A percentile compares a stretch with the other conserved stretches of the same genome.
phyloP scores from a whole-genome alignment of 2,329 filamentous ascomycete species.

The Alternaria longipes region DNA sequence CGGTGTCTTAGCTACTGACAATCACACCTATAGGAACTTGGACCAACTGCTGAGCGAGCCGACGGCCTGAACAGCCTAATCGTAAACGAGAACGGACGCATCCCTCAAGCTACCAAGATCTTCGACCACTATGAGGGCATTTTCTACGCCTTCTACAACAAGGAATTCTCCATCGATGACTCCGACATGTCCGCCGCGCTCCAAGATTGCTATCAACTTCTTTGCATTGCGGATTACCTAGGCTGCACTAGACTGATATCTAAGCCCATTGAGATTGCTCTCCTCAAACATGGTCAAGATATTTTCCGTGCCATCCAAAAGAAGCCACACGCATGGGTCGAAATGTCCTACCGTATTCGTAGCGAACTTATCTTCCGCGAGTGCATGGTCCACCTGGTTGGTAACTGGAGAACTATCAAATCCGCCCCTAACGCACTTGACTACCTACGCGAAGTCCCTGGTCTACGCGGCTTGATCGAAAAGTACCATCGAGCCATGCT shows the following conservation, averaged over 20 bases:
- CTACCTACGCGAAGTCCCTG: slow-evolving; percentile 28
- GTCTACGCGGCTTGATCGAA: slow-evolving; percentile 41
- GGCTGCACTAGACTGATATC: slow-evolving; percentile 55
- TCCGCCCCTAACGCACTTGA: slow-evolving; percentile 9
- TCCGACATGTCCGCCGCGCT: slow-evolving; percentile 52
- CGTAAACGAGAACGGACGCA: slow-evolving; percentile 50
- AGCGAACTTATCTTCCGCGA: slow-evolving; percentile 58
- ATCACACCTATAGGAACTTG: slow-evolving; percentile 41
- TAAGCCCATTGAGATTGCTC: slow-evolving; percentile 58
- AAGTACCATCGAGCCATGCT: slow-evolving; percentile 42
- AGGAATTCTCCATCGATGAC: slow-evolving; percentile 53
- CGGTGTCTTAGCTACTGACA: slow-evolving; percentile 7
- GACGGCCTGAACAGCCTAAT: slow-evolving; percentile 29
- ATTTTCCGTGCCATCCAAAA: slow-evolving; percentile 57
- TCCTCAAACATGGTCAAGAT: slow-evolving; percentile 58
- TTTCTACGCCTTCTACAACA: slow-evolving; percentile 59
- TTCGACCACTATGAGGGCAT: slow-evolving; percentile 55
- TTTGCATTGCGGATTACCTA: slow-evolving; percentile 59
- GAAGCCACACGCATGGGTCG: slow-evolving; percentile 57
- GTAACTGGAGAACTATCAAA: slow-evolving; percentile 50
- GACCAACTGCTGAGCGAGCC: slow-evolving; percentile 41
- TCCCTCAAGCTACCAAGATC: slow-evolving; percentile 34
- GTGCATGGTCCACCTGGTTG: slow-evolving; percentile 56
- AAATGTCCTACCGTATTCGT: slow-evolving; percentile 56
- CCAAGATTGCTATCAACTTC: slow-evolving; percentile 52